Conservation (phyloP, 2,329 filamentous ascomycete genomes). For the Purpureocillium takamizusanense region DNA sequence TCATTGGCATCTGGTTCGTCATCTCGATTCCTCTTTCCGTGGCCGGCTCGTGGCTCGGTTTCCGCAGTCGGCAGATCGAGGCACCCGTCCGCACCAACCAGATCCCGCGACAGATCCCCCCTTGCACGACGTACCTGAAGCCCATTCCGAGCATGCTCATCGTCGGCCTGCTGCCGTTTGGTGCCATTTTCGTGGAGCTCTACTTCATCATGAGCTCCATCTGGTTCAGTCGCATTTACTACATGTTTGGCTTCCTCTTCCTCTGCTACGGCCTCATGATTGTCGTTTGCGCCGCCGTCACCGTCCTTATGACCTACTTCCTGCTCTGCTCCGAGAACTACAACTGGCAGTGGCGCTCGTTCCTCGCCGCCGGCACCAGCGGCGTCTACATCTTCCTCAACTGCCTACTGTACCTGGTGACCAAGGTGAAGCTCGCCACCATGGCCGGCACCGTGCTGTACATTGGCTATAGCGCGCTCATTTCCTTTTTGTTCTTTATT, state of each 20-base stretch:
- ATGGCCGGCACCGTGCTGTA: slow-evolving; percentile 85
- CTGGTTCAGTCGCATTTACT: slow-evolving; percentile 98
- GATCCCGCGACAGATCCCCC: slow-evolving; percentile 93
- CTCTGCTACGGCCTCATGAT: slow-evolving; percentile 97
- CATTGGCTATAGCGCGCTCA: slow-evolving; percentile 81
- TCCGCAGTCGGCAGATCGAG: slow-evolving; percentile 63
- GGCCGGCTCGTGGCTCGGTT: slow-evolving; percentile 86
- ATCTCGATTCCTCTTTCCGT: slow-evolving; percentile 90
- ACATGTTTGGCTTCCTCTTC: slow-evolving; percentile 99
- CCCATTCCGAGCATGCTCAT: slow-evolving; percentile 85
- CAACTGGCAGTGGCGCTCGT: slow-evolving; percentile 97
- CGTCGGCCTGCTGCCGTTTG: slow-evolving; percentile 87
- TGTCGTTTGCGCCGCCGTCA: slow-evolving; percentile 85
- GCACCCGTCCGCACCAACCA: slow-evolving; percentile 91
- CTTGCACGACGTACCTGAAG: slow-evolving; percentile 70
- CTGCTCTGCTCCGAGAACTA: slow-evolving; percentile 94
- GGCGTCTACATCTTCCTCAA: slow-evolving; percentile 89
- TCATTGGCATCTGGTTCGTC: slow-evolving; percentile 91
- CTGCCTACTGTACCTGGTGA: slow-evolving; percentile 83
- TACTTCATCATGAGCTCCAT: slow-evolving; percentile 99
- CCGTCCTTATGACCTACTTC: slow-evolving; percentile 92
- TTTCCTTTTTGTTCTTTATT: slow-evolving; percentile 88
- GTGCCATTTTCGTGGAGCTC: slow-evolving; percentile 93
- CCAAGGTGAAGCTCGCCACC: slow-evolving; percentile 76
- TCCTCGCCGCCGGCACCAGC: slow-evolving; percentile 83